These are phyloP conservation scores for Fusarium sp. DNA, from an alignment of 2,329 filamentous ascomycete species.

Conservation along the genomic window DNA sequence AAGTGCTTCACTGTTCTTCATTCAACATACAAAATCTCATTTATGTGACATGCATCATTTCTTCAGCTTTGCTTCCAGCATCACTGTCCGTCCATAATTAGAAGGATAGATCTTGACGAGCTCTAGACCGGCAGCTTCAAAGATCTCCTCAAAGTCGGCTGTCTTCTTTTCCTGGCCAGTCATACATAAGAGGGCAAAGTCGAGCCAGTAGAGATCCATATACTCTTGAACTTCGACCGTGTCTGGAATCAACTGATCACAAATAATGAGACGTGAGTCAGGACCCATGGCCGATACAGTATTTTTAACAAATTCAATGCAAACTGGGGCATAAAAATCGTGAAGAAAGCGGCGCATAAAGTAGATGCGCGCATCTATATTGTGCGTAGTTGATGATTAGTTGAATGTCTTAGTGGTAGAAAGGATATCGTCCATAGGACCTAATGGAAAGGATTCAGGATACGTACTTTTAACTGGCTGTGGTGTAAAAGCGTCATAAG, in stretches of 20 bases:
- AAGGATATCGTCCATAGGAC: too few relatives aligned
- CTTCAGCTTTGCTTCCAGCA: slow-evolving; percentile 52
- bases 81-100: slow-evolving; percentile 50
- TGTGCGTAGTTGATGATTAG: not conserved
- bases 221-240: slow-evolving; percentile 47
- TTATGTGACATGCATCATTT: not conserved
- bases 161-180: slow-evolving; percentile 53
- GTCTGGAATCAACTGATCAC: slow-evolving; percentile 55
- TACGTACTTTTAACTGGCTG: slow-evolving; percentile 45
- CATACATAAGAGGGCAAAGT: slow-evolving; percentile 51
- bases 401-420: fast-evolving
- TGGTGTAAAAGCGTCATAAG: slow-evolving; percentile 38
- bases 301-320: slow-evolving; percentile 52
- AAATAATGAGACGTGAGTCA: slow-evolving; percentile 54
- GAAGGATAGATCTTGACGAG: slow-evolving; percentile 53
- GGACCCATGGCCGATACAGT: slow-evolving; percentile 52
- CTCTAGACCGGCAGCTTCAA: slow-evolving; percentile 52
- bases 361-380: slow-evolving; percentile 52
- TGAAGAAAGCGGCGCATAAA: slow-evolving; percentile 54
- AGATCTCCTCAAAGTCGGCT: slow-evolving; percentile 50
- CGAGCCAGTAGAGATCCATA: slow-evolving; percentile 53
- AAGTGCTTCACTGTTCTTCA: too few relatives aligned
- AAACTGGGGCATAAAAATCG: slow-evolving; percentile 52
- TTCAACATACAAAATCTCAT: too few relatives aligned
- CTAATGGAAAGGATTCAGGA: fast-evolving